Base-by-base conservation (phyloP, 805 yeast genomes). In the Metschnikowia amazonensis region DNA sequence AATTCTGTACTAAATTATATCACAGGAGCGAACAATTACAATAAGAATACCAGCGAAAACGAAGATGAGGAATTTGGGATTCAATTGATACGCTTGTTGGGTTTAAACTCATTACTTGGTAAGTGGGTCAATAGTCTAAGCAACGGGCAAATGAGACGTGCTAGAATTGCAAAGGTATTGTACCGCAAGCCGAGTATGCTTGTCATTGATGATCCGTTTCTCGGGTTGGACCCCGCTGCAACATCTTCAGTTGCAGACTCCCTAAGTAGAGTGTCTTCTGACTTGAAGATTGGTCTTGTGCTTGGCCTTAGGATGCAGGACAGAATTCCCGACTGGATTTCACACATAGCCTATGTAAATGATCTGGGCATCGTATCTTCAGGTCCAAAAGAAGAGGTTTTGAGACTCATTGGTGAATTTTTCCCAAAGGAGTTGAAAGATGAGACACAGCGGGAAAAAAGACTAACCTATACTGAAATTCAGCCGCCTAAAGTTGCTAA, bases 91-190 rank as follows among this genome's bases (percentile, higher is more conserved):
- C 61, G 68, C 3, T 64, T 67, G 24, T 74, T 94, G 45, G 70
- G 77, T 40, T 67, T 92, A 48, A 64, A 61, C 5, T 81, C 77
- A 0, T 63, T 89, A 39, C 71, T 79, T 44, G 74, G 80, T 45
- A 77, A 88, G 48, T 92, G 95, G 89, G 79, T 86, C 28, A 87
- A 88, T 62, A 86, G 92, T 0, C 69, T 94, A 36, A 86, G 96
- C 62, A 94, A 94, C 63, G 99, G 99, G 0, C 99, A 94, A 64
- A 81, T 86, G 62, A 75, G 99, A 55, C 72, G 99, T 42, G 96
- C 97, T 0, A 74, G 97, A 49, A 67, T 94, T 23, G 98, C 97
- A 0, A 76, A 78, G 49, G 81, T 89, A 0, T 56, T 94, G 35
- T 73, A 88, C 45, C 69, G 72, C 36, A 67, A 76, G 28, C 96